Evolutionary conservation across 2,329 filamentous ascomycete genomes (phyloP), one percentile per base, ranked within the genome.

Genomic region (Monosporascus sp.): DNA sequence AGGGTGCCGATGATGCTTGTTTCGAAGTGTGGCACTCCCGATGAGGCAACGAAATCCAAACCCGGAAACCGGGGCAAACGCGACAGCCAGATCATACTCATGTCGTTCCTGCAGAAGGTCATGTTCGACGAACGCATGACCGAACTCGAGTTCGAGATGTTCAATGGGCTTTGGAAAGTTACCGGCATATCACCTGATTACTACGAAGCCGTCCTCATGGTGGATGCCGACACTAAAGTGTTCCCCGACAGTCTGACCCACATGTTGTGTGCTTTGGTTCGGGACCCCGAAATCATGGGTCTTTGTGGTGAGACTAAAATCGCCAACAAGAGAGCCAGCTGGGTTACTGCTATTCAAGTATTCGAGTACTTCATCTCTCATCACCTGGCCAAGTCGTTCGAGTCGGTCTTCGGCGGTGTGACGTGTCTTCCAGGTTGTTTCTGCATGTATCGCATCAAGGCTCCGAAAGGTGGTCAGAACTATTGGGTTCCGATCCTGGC

Each of bases 51-150:
- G 41, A 87, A 88, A 63, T 80, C 88, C 53, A 99, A 99, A 74
- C 91, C 95, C 14, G 94, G 94, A 64, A 99, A 99, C 74, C 85
- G 94, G 74, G 95, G 94, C 73, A 99, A 99, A 80, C 90, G 94
- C 69, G 94, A 99, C 79, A 96, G 91, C 77, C 94, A 99, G 72
- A 97, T 99, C 67, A 94, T 99, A 63, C 81, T 99, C 61, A 99
- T 99, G 94, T 97, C 92, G 5, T 99, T 99, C 80, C 77, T 99
- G 62, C 94, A 99, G 70, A 99, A 99, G 77, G 94, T 99, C 68
- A 99, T 99, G 94, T 99, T 99, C 65, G 94, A 99, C 70, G 95
- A 99, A 74, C 89, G 94, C 57, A 99, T 99, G 94, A 99, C 95
- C 18, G 93, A 99, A 72, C 86, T 99, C 50, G 94, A 99, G 71